Evolutionary conservation across 140 eudicot species (phyloP), one percentile per base, ranked within the genome.

Genomic region (Anethum foeniculum): DNA sequence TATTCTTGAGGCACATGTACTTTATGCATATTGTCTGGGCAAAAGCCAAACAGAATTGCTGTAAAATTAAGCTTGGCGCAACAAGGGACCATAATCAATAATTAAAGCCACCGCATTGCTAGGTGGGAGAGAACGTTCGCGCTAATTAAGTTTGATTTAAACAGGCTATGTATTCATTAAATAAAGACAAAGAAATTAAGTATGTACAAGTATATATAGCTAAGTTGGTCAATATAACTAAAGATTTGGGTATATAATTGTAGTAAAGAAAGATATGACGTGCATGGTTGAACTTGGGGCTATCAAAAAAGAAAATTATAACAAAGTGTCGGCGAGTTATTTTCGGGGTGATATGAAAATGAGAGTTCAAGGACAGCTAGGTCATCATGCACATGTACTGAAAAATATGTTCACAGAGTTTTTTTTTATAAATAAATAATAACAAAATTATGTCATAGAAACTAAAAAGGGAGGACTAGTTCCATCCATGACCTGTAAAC

Each of bases 91-190:
- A 41, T 41, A 14, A 14, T 74, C 44, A 44, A 7, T 43, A 41
- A 44, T 74, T 41, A 36, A 74, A 74, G 78, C 78, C 78, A 44
- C 78, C 56, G 58, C 46, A 36, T 74, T 74, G 39, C 78, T 74
- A 41, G 78, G 78, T 74, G 19, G 30, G 23, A 44, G 48, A 11
- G 77, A 62, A 62, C 69, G 34, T 62, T 62, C 6, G 69, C 69
- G 69, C 16, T 62, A 62, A 62, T 25, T 25, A 25, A 62, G 69
- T 62, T 27, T n/a, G 68, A 60, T 60, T 62, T 3, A 10, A 62
- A 62, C 69, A 25, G 69, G 6, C 69, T 13, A 60, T 60, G 34
- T 7, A 25, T 62, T 25, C 25, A 62, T 62, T 62, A 2, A 62
- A 62, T 25, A n/a, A 62, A 25, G 69, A 62, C 69, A 25, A n/a